Base-by-base conservation (phyloP, 441 rosid species). In the Gossypium davidsonii region DNA sequence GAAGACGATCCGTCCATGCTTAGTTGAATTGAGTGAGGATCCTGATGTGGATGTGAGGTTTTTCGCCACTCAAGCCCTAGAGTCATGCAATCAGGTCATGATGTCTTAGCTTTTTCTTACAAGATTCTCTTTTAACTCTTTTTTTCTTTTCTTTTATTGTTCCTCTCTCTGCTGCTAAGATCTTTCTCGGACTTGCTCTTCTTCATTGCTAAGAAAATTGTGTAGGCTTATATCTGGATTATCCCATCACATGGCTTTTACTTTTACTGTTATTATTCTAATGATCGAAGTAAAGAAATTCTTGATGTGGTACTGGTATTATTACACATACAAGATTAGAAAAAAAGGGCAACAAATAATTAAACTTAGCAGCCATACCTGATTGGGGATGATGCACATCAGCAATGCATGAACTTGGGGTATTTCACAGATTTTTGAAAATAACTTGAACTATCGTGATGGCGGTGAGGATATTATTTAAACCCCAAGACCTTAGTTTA, bases 41-140 rank as follows among this genome's bases (percentile, higher is more conserved):
- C 93, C 96, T 4, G 96, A 90, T 72, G 96, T 90, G 10, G 91
- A 90, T 73, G 96, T 90, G 55, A 81, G 96, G 63, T 90, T 89
- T 82, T 90, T 84, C 53, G 90, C 90, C 3, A 77, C 63, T 44
- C 91, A 83, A 85, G 96, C 93, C 18, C 79, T 90, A 10, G 89
- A 84, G 73, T 79, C 91, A 1, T 82, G 72, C 20, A 88, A 82
- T 59, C 88, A 85, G 76, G 86, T 86, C 57, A 86, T 86, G 93
- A 86, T 88, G 90, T 86, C 91, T 23, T 56, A 21, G 28, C 61
- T 56, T 9, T 21, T 8, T 28, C 34, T 28, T 4, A 28, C 34
- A 8, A 21, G 10, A 20, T 4, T 56, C 60, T 56, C 37, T 67
- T 81, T 73, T 67, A 70, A 57, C 31, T 23, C 31, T 65, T 83